phyloP scores from a whole-genome alignment of 2,329 filamentous ascomycete species.

The Fusarium verrucosum region DNA sequence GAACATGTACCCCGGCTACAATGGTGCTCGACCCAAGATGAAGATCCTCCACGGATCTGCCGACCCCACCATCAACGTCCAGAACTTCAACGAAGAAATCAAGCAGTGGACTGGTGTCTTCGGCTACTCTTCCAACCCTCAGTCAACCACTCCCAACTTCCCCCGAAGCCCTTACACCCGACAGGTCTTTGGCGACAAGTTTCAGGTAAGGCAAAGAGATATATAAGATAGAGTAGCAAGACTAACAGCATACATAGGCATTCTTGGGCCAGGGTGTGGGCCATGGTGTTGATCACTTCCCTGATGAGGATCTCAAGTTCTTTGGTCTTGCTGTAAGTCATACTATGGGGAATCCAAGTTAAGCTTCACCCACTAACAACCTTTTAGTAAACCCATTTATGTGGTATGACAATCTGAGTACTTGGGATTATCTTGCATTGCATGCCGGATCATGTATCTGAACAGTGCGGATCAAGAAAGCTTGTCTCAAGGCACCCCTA shows the following conservation, averaged over 20 bases:
- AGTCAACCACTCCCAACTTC: conserved; percentile 8
- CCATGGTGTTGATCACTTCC: conserved; percentile 10
- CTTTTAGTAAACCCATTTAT: neutral
- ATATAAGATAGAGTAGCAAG: rapidly evolving
- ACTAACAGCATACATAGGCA: neutral
- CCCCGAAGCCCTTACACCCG: conserved; percentile 14
- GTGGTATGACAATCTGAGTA: neutral
- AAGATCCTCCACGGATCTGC: conserved; percentile 14
- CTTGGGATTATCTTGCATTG: no score
- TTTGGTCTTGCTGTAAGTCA: conserved; percentile 15
- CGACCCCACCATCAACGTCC: conserved; percentile 9
- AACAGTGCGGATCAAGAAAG: neutral
- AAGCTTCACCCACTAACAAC: neutral
- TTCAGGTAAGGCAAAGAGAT: neutral
- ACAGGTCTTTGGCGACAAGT: conserved; percentile 15
- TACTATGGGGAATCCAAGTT: neutral
- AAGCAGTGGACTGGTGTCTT: conserved; percentile 23
- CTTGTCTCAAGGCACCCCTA: neutral
- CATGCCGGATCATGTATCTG: no score
- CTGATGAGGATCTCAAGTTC: conserved; percentile 15
- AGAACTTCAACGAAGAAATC: conserved; percentile 18
- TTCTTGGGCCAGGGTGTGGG: conserved; percentile 1
- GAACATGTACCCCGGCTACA: conserved; percentile 24
- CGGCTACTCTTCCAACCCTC: conserved; percentile 8
- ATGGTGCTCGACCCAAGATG: conserved; percentile 7